These are phyloP conservation scores for Coelastrella sp. DNA, from an alignment of 139 green algal species.

Conservation along the genomic window DNA sequence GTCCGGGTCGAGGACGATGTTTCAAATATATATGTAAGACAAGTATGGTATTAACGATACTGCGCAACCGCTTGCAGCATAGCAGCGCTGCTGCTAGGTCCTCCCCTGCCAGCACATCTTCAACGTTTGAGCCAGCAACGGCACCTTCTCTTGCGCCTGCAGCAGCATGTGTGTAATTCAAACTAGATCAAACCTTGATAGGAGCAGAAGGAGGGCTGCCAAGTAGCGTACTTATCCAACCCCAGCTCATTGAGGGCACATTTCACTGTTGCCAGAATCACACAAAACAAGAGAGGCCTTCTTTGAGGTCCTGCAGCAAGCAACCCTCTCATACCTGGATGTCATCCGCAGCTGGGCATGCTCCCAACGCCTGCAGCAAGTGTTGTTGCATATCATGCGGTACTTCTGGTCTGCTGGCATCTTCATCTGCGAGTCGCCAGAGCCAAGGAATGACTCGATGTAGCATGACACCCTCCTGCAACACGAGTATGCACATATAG, in stretches of 20 bases:
- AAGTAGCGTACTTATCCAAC: too few relatives aligned
- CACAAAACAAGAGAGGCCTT: too few relatives aligned
- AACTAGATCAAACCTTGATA: too few relatives aligned
- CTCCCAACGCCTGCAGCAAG: conserved; percentile 47
- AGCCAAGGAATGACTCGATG: conserved; percentile 59
- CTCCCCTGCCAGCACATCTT: background rate
- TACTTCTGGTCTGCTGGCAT: conserved; percentile 14
- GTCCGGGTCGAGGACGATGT: too few relatives aligned
- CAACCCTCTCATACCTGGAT: conserved; percentile 11
- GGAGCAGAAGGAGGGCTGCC: too few relatives aligned
- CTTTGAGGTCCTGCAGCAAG: background rate
- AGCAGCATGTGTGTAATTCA: too few relatives aligned
- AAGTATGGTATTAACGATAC: too few relatives aligned
- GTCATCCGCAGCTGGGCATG: conserved; percentile 37
- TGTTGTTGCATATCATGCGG: conserved; percentile 32
- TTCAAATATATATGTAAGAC: too few relatives aligned
- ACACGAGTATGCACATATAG: background rate
- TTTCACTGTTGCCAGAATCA: too few relatives aligned
- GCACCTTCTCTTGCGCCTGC: conserved; percentile 34
- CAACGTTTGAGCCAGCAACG: conserved; percentile 10
- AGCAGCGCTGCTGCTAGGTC: background rate
- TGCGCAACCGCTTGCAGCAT: background rate
- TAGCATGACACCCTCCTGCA: conserved; percentile 56
- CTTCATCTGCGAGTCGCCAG: conserved; percentile 60
- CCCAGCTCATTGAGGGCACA: too few relatives aligned